These are phyloP conservation scores for Taxillus chinensis DNA, from an alignment of 164 flowering plant genomes.

Conservation along the genomic window DNA sequence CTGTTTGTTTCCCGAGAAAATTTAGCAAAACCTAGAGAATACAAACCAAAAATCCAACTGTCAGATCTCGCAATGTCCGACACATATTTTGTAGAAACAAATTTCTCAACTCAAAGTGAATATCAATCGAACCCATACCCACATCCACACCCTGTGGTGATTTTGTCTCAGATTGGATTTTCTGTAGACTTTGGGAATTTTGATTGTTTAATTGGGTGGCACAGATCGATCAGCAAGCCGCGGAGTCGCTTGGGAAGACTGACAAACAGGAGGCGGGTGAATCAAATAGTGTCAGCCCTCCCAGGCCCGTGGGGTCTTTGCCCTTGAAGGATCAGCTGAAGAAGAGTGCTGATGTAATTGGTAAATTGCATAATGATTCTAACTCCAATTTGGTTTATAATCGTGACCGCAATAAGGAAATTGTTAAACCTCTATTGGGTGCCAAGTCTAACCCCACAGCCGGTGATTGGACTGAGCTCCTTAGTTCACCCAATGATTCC, in stretches of 20 bases:
- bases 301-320: conserved; percentile 26
- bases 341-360: conserved; percentile 34
- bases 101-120: too few relatives aligned
- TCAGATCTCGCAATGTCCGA: too few relatives aligned
- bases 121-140: too few relatives aligned
- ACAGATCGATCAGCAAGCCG: conserved; percentile 97
- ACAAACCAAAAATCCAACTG: too few relatives aligned
- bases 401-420: conserved; percentile 13
- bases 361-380: conserved; percentile 17
- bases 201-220: conserved; percentile 7
- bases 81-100: too few relatives aligned
- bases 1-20: not conserved
- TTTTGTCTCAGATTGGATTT: too few relatives aligned
- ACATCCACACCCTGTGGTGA: too few relatives aligned
- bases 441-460: conserved; percentile 36
- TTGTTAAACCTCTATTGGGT: conserved; percentile 9
- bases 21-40: too few relatives aligned
- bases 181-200: not conserved
- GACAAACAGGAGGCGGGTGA: conserved; percentile 39
- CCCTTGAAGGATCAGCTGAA: conserved; percentile 84
- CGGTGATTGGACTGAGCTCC: conserved; percentile 82
- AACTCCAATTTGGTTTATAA: not conserved
- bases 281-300: conserved; percentile 10
- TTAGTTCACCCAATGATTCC: conserved; percentile 35
- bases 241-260: conserved; percentile 65